Evolutionary conservation across 352 stramenopile species (phyloP), one percentile per base, ranked within the genome.

Genomic region (Globisporangium rhizosaccharum): DNA sequence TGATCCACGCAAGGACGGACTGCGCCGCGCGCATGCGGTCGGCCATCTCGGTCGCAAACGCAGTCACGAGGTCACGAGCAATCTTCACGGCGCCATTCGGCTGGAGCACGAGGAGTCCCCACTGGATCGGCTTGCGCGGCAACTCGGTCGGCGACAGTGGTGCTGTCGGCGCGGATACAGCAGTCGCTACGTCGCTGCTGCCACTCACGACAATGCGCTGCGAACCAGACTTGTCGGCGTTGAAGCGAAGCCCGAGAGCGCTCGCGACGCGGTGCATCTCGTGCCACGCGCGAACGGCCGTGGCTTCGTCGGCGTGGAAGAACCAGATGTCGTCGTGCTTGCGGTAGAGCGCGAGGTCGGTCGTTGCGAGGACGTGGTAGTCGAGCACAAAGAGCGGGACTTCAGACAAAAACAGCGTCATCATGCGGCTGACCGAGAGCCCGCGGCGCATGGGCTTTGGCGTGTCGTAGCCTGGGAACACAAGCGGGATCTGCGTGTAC

Each of bases 291-390:
- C 25, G 37, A n/a, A 70, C 11, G 14, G 76, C 72, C 11, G 69
- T 69, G 15, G n/a, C 14, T 33, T 68, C 62, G 18, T 81, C 65
- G 0, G 57, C 30, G 20, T 71, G 63, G 41, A 78, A 84, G 56
- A 79, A 72, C 57, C 63, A 76, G 57, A 84, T 84, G 48, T 79
- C 72, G 53, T 84, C 74, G 56, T 81, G 74, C 17, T 59, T 71
- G 8, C 74, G 74, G 36, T 72, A 84, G 36, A 84, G 51, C 47
- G 47, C 0, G 4, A 62, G 33, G 37, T 51, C 37, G 2, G 47
- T 56, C 36, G 53, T 49, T 28, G 44, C 18, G 67, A 77, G 61
- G 26, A 82, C 75, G 2, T 68, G 51, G 41, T 75, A 76, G 68
- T 84, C 75, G 65, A 84, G 72, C 20, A 66, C 56, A 46, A 84